Base-by-base conservation (phyloP, 306 rosid genomes). In the Sicyos edulis region DNA sequence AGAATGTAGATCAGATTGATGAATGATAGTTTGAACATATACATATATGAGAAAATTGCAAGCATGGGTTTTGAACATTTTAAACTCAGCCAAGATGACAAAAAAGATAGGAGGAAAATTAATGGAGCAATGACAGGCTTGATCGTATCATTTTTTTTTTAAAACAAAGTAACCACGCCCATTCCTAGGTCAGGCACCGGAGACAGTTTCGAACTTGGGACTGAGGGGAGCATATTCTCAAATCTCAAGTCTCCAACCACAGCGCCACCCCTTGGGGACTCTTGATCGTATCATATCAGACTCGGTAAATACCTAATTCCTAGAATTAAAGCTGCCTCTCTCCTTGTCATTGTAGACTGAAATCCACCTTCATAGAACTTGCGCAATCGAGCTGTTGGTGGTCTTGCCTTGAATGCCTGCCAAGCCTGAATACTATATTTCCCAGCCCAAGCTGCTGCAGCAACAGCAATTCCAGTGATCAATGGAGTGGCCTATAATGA, bases 371-470 rank as follows among this genome's bases (percentile, higher is more conserved):
- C 88, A 50, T 92, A 92, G 79, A 88, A 89, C 72, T 73, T 89
- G 3, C 95, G 90, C 76, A 89, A 13, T 19, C 59, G 64, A 17
- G 87, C 86, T 0, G 76, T 44, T 3, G 84, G 79, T 1, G 88
- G 88, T 55, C 88, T 79, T 74, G 92, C 84, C 82, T 83, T 87
- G 81, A 89, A 81, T 64, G 92, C 89, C 73, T 89, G 90, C 97
- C 96, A 92, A 76, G 96, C 95, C 60, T 29, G 77, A 49, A 92
- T 83, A 16, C 95, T 72, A 76, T 80, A 88, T 67, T 78, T 85
- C n/a, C 88, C 91, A 0, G 87, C 97, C 79, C 85, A 89, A 54
- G 97, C 97, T 62, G 95, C 85, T 1, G 95, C 97, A 40, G 97
- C 97, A 45, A 89, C 89, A 40, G 86, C 88, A 45, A 86, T 0